A percentile compares a stretch with the other conserved stretches of the same genome.
These are phyloP conservation scores for Nepenthes alata DNA, from an alignment of 179 eudicot species.

Conservation along the genomic window DNA sequence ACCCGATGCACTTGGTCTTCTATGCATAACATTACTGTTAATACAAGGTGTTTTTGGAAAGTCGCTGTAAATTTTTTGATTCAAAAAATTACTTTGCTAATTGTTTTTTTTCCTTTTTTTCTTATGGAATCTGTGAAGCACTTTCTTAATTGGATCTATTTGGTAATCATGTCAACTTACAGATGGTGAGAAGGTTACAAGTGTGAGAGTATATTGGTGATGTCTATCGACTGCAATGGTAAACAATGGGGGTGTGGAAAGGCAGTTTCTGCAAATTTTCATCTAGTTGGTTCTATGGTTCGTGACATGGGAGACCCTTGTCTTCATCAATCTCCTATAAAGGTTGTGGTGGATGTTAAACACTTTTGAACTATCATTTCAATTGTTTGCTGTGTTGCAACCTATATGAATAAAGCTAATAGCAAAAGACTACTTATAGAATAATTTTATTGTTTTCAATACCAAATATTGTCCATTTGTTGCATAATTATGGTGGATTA, in stretches of 20 bases:
- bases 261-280: conserved; percentile 42
- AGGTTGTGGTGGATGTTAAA: conserved; percentile 64
- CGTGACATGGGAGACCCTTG: conserved; percentile 93
- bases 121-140: no score
- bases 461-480: background rate
- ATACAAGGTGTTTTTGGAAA: no score
- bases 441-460: background rate
- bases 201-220: conserved; percentile 17
- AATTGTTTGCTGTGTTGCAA: background rate
- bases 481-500: conserved; percentile 1
- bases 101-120: no score
- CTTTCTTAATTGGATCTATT: no score
- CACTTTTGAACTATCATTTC: conserved; percentile 5
- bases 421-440: background rate
- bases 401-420: background rate
- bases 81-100: no score
- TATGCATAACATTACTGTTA: no score
- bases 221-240: conserved; percentile 54
- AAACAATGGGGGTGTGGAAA: conserved; percentile 82
- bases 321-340: conserved; percentile 73
- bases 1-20: no score
- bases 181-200: no score
- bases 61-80: no score
- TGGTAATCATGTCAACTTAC: no score
- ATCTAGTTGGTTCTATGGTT: conserved; percentile 67